These are phyloP conservation scores for Kandelia obovata DNA, from an alignment of 345 rosid species.

Conservation along the genomic window DNA sequence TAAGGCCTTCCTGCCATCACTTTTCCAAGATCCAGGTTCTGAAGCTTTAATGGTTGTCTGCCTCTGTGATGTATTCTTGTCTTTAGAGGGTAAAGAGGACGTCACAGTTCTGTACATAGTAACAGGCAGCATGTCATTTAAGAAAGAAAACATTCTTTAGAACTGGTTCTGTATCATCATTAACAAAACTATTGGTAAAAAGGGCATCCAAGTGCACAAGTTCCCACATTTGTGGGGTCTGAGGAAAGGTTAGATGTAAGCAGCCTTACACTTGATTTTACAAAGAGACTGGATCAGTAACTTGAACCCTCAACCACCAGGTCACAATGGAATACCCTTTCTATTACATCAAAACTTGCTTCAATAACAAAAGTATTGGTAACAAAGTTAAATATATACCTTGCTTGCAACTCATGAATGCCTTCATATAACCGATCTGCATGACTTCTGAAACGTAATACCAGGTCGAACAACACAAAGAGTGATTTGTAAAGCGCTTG, in stretches of 20 bases:
- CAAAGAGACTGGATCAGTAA: too few species aligned
- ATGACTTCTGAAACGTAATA: constrained; percentile 78
- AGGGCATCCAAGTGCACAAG: constrained; percentile 4
- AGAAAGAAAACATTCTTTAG: background rate
- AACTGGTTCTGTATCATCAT: background rate
- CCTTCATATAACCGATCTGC: constrained; percentile 92
- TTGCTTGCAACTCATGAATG: constrained; percentile 76
- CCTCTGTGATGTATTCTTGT: constrained; percentile 39
- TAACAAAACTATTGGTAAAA: background rate
- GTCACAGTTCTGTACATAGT: constrained; percentile 45
- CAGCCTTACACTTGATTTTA: too few species aligned
- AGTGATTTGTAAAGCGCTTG: constrained; percentile 71
- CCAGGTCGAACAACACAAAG: constrained; percentile 83
- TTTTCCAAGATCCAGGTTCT: constrained; percentile 61
- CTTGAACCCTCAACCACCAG: too few species aligned
- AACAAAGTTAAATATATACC: constrained; percentile 49
- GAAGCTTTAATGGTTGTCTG: constrained; percentile 36
- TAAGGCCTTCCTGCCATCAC: constrained; percentile 81
- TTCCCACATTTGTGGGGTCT: too few species aligned
- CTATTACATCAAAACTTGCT: too few species aligned
- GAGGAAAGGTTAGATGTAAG: too few species aligned
- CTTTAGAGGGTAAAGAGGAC: constrained; percentile 50
- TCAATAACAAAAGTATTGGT: too few species aligned
- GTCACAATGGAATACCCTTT: too few species aligned
- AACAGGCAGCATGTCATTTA: background rate